Percentiles rank a stretch among this genome's conserved stretches.
phyloP scores from a whole-genome alignment of 495 filamentous ascomycete genomes.

The Penicillium desertorum region DNA sequence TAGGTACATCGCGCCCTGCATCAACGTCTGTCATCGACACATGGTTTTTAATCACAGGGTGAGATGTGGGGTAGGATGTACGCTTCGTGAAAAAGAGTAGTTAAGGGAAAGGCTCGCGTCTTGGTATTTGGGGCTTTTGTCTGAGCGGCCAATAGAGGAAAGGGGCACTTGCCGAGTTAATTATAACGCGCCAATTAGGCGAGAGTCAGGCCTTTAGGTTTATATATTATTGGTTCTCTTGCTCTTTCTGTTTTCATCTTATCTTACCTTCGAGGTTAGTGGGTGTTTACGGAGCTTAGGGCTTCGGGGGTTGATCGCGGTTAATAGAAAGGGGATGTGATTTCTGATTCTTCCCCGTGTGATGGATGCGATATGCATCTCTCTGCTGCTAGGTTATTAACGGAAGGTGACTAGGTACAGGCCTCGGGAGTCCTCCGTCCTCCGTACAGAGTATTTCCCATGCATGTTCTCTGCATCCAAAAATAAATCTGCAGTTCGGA shows the following conservation, averaged over 20 bases:
- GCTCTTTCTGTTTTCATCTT: not conserved
- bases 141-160: constrained; percentile 11
- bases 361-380: not conserved
- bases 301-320: not conserved
- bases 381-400: not conserved
- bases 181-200: constrained; percentile 12
- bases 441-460: not conserved
- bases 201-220: constrained; percentile 1
- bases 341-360: not conserved
- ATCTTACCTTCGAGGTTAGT: not conserved
- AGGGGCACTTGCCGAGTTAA: constrained; percentile 10
- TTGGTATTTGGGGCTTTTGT: constrained; percentile 13
- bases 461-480: constrained; percentile 11
- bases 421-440: not conserved
- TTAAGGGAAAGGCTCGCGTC: constrained; percentile 31
- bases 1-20: constrained; percentile 1
- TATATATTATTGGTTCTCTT: not conserved
- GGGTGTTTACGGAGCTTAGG: not conserved
- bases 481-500: constrained; percentile 9
- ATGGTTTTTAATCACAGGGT: not conserved
- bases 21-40: not conserved
- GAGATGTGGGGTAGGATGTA: not conserved
- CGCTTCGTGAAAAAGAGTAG: constrained; percentile 23
- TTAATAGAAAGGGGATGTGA: not conserved
- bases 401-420: not conserved